Base-by-base conservation (phyloP, 257 asterid species). In the Plantago elongata region DNA sequence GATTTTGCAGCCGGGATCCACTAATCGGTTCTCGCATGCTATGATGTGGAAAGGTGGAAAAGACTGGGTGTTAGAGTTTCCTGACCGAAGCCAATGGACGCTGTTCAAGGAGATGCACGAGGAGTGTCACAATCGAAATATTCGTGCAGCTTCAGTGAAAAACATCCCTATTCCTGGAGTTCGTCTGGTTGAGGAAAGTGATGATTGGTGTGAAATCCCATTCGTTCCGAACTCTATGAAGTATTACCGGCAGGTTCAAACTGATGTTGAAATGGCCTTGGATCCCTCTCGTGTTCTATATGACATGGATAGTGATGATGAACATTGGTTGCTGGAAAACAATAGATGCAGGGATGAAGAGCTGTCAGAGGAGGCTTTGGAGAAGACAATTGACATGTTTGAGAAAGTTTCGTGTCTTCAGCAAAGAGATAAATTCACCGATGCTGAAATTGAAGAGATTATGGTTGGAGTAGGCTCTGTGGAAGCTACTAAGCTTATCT, bases 41-140 rank as follows among this genome's bases (percentile, higher is more conserved):
- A 84, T 92, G 97, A 84, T 92, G 90, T 92, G 98, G 97, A 92
- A 83, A 76, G 96, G 97, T 62, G 98, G 97, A 64, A 92, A 89
- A 75, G 97, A 92, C 70, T 92, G 98, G 98, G 84, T 78, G 17
- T 75, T 92, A 68, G 98, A 92, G 82, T 92, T 92, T 65, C 87
- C 90, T 64, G 95, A 92, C 67, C 75, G 98, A 69, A 77, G 87
- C 76, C 99, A 89, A 71, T 92, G 99, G 97, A 71, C 67, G 62
- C 78, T 86, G 66, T 92, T 92, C 83, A 89, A 89, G 84, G 99
- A 89, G 87, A 78, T 92, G 83, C 79, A 89, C 44, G 99, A 89
- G 77, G 97, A 89, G 79, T 89, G 99, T 72, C 74, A 80, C 69
- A 88, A 92, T 69, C 78, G 97, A 54, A 92, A 92, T 71, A 84